phyloP scores from a whole-genome alignment of 371 early-diverging fungal genomes.

The Entomophthora muscae region DNA sequence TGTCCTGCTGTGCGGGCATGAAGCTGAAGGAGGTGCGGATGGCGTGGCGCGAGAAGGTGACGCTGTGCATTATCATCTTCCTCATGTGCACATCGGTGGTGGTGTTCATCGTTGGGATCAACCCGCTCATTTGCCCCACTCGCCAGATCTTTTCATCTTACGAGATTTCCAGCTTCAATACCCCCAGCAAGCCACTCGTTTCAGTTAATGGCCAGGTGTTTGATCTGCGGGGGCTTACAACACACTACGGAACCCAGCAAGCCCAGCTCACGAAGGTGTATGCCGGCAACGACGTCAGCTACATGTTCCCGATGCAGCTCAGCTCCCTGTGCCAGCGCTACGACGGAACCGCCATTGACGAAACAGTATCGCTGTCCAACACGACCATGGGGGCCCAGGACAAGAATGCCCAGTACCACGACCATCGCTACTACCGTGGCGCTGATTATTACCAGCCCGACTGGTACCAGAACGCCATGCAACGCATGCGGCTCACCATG shows the following conservation, averaged over 20 bases:
- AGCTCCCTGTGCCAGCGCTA: conserved; percentile 29
- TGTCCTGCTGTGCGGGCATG: conserved; percentile 50
- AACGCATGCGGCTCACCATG: conserved; percentile 31
- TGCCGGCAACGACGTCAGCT: conserved; percentile 45
- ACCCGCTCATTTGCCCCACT: conserved; percentile 64
- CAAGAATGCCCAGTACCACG: conserved; percentile 25
- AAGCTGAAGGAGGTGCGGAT: conserved; percentile 69
- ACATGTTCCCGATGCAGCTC: conserved; percentile 52
- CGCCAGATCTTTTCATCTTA: conserved; percentile 40
- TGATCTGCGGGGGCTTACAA: conserved; percentile 24
- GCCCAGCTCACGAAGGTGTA: conserved; percentile 19
- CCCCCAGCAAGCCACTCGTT: conserved; percentile 29
- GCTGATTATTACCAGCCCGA: conserved; percentile 15
- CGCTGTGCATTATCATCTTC: conserved; percentile 73
- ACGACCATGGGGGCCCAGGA: conserved; percentile 16
- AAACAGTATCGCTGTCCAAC: conserved; percentile 20
- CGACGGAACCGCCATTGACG: conserved; percentile 22
- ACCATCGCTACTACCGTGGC: conserved; percentile 24
- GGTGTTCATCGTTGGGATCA: conserved; percentile 79
- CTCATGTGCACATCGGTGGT: conserved; percentile 60
- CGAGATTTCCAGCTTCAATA: conserved; percentile 24
- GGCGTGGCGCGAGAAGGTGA: conserved; percentile 95
- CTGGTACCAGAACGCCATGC: conserved; percentile 47
- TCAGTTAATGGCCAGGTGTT: conserved; percentile 58
- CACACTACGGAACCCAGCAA: conserved; percentile 24